A percentile compares a stretch with the other conserved stretches of the same genome.
Evolutionary conservation across 2,329 filamentous ascomycete genomes (phyloP).

Genomic region (Arthrobotrys conoides): DNA sequence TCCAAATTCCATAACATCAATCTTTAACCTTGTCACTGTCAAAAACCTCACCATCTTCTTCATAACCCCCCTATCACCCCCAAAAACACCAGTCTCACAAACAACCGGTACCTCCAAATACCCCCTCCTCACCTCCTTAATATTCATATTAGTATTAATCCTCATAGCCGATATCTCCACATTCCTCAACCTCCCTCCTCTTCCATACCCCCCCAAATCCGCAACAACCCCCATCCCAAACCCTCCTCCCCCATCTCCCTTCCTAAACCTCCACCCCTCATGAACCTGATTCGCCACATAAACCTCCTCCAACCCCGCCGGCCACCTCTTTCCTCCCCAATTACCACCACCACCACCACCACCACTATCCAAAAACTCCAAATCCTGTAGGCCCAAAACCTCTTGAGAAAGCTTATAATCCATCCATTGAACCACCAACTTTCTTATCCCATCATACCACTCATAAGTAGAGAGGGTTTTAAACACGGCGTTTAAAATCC

Average conservation of each 20-base stretch:
- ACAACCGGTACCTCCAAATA: background rate
- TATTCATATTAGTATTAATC: background rate
- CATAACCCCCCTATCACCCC: background rate
- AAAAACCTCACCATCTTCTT: background rate
- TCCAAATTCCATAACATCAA: background rate
- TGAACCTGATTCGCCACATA: background rate
- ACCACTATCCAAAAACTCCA: background rate
- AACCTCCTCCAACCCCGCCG: background rate
- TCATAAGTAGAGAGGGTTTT: background rate
- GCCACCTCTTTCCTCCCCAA: background rate
- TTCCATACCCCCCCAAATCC: background rate
- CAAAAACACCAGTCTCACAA: background rate
- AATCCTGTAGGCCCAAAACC: background rate
- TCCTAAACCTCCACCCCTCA: conserved; percentile 4
- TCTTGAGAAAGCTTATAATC: background rate
- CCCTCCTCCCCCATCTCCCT: background rate
- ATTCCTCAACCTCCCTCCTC: background rate
- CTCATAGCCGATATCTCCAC: background rate
- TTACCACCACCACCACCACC: background rate
- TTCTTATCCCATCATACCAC: background rate
- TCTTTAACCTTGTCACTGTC: background rate
- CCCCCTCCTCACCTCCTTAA: background rate
- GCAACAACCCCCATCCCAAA: background rate
- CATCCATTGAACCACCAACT: background rate
- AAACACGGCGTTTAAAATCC: background rate